Evolutionary conservation across 2,329 filamentous ascomycete species (phyloP), one percentile per base, ranked within the genome.

Genomic region (Fonsecaea monophora): DNA sequence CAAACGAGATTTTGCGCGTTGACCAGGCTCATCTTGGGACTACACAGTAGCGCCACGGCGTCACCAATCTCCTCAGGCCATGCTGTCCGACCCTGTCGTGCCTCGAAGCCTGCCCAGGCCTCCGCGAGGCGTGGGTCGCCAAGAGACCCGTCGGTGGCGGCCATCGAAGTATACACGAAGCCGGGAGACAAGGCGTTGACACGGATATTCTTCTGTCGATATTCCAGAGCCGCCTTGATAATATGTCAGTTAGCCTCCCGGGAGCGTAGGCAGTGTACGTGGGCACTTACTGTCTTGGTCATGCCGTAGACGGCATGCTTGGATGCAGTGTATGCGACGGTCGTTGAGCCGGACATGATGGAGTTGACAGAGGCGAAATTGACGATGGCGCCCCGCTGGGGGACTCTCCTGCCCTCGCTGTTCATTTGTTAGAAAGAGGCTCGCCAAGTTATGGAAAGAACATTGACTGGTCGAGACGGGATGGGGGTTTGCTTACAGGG

Each of bases 1-100:
- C 90, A 74, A 89, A 91, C 66, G 85, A 85, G 75, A 86, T 89
- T 3, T 15, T 66, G 64, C 32, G 13, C 63, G 13, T 37, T 50
- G 8, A 65, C 63, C 18, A 65, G 48, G 21, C 57, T 62, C 63
- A 66, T 62, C 35, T 88, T 89, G 72, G 89, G 86, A 71, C 86
- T 88, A 25, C 90, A 78, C 71, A 90, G 80, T 75, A 90, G 91
- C 9, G 89, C 85, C 2, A 88, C 89, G 1, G 90, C 88, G 2
- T 89, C 86, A 0, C 84, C 83, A 1, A 85, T 78, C 66, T 86
- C 84, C 10, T 81, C 78, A 0, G 82, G 78, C 1, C 77, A 78
- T 0, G 83, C 84, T 82, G 85, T 84, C 6, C 84, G 75, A 45
- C 79, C 75, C 1, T 73, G 74, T 3, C 80, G 72, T 60, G 82